Evolutionary conservation across 106 monocot genomes (phyloP), one percentile per base, ranked within the genome.

Genomic region (Hemerocallis citrina): DNA sequence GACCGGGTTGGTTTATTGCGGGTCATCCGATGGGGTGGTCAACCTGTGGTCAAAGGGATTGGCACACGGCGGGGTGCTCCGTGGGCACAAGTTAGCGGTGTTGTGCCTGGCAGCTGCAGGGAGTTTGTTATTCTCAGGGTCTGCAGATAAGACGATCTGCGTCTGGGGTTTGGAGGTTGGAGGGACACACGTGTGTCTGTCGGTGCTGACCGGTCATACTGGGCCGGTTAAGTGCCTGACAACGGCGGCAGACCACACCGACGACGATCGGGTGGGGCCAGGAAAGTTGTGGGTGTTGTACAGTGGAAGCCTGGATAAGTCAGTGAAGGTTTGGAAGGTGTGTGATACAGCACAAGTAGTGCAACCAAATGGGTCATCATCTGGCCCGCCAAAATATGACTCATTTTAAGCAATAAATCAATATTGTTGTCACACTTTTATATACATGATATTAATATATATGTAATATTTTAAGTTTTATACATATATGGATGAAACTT

Each of bases 111-210:
- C 85, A 5, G 54, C 73, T 7, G 73, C 78, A 0, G 71, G 73
- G 0, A 47, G 23, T 13, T 50, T 90, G 47, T 46, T 90, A 42
- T 67, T 85, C 22, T 75, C 71, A 9, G 85, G 85, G 4, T 85
- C 81, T 0, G 78, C 84, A 0, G 85, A 90, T 46, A 73, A 70
- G 49, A 82, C 72, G 23, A 85, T 90, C 0, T 76, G 85, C 45
- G 76, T 85, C 29, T 90, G 89, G 64, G 36, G 66, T 13, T 34
- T 73, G 38, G 73, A 62, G 12, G 64, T 11, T 0, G 48, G n/a
- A 24, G 47, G 52, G 0, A 34, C 46, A 1, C 77, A 82, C 55
- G 30, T 42, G 20, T 77, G 77, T 22, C 41, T 82, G 24, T 73
- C 77, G 29, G 74, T 74, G 61, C 29, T 74, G 43, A 68, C 21